Evolutionary conservation across 108 stramenopile genomes (phyloP).

Genomic region (Pinguiococcus pyrenoidosus): DNA sequence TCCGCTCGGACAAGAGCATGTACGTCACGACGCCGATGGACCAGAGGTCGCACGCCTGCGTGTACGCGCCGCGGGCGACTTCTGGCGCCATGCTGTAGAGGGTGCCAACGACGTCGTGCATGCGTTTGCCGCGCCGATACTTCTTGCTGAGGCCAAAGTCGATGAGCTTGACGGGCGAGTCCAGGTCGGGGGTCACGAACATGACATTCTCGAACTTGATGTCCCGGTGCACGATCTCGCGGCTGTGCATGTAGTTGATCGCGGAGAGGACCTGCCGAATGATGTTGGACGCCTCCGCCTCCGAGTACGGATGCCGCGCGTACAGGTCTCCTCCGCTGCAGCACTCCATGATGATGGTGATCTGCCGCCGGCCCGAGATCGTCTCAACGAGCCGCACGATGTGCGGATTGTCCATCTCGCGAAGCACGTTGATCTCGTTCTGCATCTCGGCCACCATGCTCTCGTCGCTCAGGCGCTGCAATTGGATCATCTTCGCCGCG

Average conservation of each 20-base stretch:
- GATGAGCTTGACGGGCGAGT: constrained; percentile 62
- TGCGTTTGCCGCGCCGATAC: constrained; percentile 5
- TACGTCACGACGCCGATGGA: constrained; percentile 21
- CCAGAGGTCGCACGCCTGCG: constrained; percentile 28
- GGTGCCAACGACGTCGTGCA: constrained; percentile 16
- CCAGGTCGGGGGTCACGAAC: constrained; percentile 36
- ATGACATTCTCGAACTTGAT: constrained; percentile 80
- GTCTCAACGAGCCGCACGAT: constrained; percentile 64
- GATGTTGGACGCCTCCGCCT: constrained; percentile 49
- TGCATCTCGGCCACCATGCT: constrained; percentile 62
- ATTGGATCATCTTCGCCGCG: constrained; percentile 28
- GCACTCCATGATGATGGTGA: constrained; percentile 60
- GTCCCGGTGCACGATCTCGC: constrained; percentile 73
- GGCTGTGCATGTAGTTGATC: constrained; percentile 60
- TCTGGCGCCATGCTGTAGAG: constrained; percentile 29
- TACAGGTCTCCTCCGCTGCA: constrained; percentile 71
- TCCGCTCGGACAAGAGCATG: constrained; percentile 18
- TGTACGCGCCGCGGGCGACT: constrained; percentile 14
- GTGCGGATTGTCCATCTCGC: constrained; percentile 64
- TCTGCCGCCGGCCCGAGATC: constrained; percentile 47
- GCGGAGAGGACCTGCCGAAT: constrained; percentile 42
- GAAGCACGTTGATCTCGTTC: constrained; percentile 72
- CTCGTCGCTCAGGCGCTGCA: constrained; percentile 12
- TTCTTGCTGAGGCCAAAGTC: constrained; percentile 68
- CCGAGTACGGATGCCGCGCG: constrained; percentile 60